Conservation (phyloP, 306 rosid species). For the Castanopsis chinensis region DNA sequence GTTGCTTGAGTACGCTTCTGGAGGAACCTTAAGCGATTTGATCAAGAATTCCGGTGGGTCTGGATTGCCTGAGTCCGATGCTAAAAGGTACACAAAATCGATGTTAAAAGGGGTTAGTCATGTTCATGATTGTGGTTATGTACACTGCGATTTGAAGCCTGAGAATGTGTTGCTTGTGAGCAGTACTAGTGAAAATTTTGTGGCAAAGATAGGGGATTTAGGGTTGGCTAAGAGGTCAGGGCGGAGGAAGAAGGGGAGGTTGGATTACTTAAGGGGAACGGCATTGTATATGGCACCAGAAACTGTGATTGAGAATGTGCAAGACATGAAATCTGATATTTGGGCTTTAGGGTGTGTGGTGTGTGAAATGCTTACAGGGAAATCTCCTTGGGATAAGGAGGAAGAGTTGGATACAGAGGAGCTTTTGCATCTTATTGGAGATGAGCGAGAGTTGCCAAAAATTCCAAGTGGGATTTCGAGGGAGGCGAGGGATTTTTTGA, state of each 20-base stretch:
- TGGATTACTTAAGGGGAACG: conserved; percentile 31
- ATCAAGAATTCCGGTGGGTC: conserved; percentile 4
- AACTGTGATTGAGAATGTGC: conserved; percentile 7
- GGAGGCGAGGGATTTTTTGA: conserved; percentile 20
- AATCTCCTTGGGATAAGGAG: conserved; percentile 15
- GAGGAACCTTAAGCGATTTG: conserved; percentile 25
- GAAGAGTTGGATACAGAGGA: neutral
- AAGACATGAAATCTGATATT: conserved; percentile 24
- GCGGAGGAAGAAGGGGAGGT: neutral
- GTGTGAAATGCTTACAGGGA: conserved; percentile 29
- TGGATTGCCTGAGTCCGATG: conserved; percentile 15
- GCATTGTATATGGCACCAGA: conserved; percentile 28
- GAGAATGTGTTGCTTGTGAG: conserved; percentile 23
- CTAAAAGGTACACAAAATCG: conserved; percentile 13
- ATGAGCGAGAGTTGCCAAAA: neutral
- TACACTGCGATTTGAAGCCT: conserved; percentile 40
- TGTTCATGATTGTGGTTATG: conserved; percentile 10
- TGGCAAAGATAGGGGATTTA: conserved; percentile 34
- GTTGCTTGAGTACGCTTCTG: conserved; percentile 30
- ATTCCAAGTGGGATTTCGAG: conserved; percentile 14
- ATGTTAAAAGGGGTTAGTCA: conserved; percentile 30
- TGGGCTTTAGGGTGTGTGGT: conserved; percentile 36
- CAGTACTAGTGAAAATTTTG: neutral
- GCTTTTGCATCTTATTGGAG: neutral
- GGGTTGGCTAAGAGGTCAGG: conserved; percentile 24